phyloP scores from a whole-genome alignment of 495 filamentous ascomycete genomes.

The Lichina pygmaea region DNA sequence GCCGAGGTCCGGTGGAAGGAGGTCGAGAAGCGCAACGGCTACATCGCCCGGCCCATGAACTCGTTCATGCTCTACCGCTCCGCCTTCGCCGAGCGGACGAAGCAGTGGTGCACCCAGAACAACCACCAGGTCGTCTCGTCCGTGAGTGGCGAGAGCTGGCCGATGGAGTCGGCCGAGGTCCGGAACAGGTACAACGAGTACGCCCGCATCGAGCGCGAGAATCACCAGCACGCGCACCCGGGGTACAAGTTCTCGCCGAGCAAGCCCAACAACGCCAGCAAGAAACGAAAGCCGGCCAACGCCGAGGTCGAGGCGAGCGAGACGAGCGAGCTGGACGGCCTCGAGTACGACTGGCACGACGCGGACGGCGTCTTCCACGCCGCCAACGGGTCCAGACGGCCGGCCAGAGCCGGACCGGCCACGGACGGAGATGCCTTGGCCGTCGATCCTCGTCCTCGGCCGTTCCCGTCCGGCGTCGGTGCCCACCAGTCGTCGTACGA shows the following conservation, averaged over 20 bases:
- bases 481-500: slow-evolving; percentile 29
- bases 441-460: not conserved
- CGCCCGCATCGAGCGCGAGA: slow-evolving; percentile 57
- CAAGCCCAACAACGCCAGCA: slow-evolving; percentile 28
- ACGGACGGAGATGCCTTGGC: not conserved
- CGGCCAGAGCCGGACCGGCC: not conserved
- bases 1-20: slow-evolving; percentile 35
- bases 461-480: slow-evolving; percentile 4
- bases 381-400: not conserved
- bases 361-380: not conserved
- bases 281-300: slow-evolving; percentile 23
- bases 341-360: slow-evolving; percentile 1
- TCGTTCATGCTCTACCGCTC: slow-evolving; percentile 97
- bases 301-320: slow-evolving; percentile 14
- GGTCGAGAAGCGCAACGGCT: slow-evolving; percentile 40
- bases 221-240: slow-evolving; percentile 68
- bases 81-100: slow-evolving; percentile 67
- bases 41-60: slow-evolving; percentile 85
- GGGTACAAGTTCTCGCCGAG: slow-evolving; percentile 86
- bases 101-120: slow-evolving; percentile 56
- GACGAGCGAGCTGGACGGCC: slow-evolving; percentile 14
- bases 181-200: slow-evolving; percentile 57
- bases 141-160: slow-evolving; percentile 67
- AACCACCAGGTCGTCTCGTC: slow-evolving; percentile 88
- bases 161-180: slow-evolving; percentile 42